Conservation (phyloP, 305 asterid species). For the Rubia balearica region DNA sequence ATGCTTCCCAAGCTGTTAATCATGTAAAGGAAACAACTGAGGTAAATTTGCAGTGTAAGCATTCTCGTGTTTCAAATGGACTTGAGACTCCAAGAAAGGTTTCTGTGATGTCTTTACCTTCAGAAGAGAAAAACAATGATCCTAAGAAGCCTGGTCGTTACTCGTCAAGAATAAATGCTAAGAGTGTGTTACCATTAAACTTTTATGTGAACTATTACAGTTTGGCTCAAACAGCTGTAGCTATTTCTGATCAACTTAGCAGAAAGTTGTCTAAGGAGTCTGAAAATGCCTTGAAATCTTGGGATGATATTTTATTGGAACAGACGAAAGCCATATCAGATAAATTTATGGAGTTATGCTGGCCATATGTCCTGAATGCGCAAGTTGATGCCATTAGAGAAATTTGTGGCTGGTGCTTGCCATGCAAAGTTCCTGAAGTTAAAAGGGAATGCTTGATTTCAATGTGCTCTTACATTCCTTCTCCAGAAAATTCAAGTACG, state of each 20-base stretch:
- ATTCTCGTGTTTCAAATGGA: conserved; percentile 32
- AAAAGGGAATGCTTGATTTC: conserved; percentile 65
- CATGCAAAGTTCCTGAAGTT: conserved; percentile 58
- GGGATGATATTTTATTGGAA: conserved; percentile 47
- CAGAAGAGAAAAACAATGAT: conserved; percentile 5
- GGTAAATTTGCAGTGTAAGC: conserved; percentile 13
- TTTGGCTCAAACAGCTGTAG: conserved; percentile 58
- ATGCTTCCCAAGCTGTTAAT: conserved; percentile 51
- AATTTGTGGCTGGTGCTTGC: conserved; percentile 90
- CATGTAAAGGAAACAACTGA: not conserved
- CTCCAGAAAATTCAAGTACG: conserved; percentile 44
- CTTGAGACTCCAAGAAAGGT: conserved; percentile 28
- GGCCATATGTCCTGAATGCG: conserved; percentile 49
- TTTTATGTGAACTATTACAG: conserved; percentile 58
- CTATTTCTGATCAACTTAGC: conserved; percentile 42
- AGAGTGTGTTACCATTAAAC: conserved; percentile 26
- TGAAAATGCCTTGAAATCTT: conserved; percentile 37
- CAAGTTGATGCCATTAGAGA: conserved; percentile 46
- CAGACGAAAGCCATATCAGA: conserved; percentile 64
- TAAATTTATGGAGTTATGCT: conserved; percentile 47
- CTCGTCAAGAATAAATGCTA: conserved; percentile 17
- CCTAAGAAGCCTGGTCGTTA: conserved; percentile 22
- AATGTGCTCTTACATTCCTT: conserved; percentile 43
- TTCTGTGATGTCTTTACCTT: conserved; percentile 9
- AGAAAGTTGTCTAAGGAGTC: conserved; percentile 44